These are phyloP conservation scores for Calocybe gangraenosa DNA, from an alignment of 768 basidiomycete genomes.

Conservation along the genomic window DNA sequence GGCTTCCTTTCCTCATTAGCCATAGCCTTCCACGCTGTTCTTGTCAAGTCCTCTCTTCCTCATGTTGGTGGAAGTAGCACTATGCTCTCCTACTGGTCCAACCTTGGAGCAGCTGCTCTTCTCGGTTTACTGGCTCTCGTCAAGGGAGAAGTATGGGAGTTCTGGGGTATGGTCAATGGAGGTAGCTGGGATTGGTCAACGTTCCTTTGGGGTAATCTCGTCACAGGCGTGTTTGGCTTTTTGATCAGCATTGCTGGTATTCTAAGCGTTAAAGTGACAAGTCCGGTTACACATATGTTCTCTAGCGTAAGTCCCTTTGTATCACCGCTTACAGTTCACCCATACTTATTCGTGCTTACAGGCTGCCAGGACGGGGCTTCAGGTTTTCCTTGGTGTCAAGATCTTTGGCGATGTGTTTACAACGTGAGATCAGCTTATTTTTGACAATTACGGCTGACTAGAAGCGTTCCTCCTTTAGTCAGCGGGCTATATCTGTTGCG, in stretches of 20 bases:
- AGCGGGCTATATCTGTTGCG: slow-evolving; percentile 54
- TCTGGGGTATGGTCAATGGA: slow-evolving; percentile 38
- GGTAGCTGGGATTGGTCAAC: slow-evolving; percentile 23
- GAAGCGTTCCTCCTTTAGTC: slow-evolving; percentile 27
- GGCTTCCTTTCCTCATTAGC: slow-evolving; percentile 67
- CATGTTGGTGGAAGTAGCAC: slow-evolving; percentile 69
- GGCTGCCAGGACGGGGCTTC: slow-evolving; percentile 76
- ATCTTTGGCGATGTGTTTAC: slow-evolving; percentile 68
- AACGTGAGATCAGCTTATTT: slow-evolving; percentile 31
- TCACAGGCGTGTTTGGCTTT: slow-evolving; percentile 70
- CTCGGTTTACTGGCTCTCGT: slow-evolving; percentile 58
- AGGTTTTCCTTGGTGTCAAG: slow-evolving; percentile 63
- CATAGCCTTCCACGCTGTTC: slow-evolving; percentile 76
- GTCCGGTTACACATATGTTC: slow-evolving; percentile 83
- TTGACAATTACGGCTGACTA: slow-evolving; percentile 3
- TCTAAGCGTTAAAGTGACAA: slow-evolving; percentile 80
- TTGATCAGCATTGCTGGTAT: slow-evolving; percentile 76
- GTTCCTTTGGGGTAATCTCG: slow-evolving; percentile 25
- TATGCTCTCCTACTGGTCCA: slow-evolving; percentile 74
- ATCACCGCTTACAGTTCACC: not conserved
- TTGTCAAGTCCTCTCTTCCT: slow-evolving; percentile 70
- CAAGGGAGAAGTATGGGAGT: slow-evolving; percentile 60
- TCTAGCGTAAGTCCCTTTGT: slow-evolving; percentile 36
- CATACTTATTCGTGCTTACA: slow-evolving; percentile 23
- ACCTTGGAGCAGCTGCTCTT: slow-evolving; percentile 57